These are phyloP conservation scores for Wickerhamomyces mucosus DNA, from an alignment of 805 yeast species.

Conservation along the genomic window DNA sequence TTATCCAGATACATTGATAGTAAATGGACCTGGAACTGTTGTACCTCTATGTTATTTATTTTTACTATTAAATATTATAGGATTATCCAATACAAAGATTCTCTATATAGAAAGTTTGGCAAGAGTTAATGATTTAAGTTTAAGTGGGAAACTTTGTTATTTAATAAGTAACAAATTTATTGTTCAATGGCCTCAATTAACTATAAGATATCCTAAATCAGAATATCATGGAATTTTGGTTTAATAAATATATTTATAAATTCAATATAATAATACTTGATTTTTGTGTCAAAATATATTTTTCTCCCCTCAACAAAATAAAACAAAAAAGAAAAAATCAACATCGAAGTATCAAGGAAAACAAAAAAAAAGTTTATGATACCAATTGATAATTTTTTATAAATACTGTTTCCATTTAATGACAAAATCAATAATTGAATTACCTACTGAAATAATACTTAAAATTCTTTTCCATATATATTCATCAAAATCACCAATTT, in stretches of 20 bases:
- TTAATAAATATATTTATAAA: slow-evolving; percentile 19
- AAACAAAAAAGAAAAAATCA: not conserved
- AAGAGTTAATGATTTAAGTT: slow-evolving; percentile 62
- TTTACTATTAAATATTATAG: slow-evolving; percentile 40
- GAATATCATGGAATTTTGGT: slow-evolving; percentile 77
- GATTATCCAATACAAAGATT: slow-evolving; percentile 42
- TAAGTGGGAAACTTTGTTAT: slow-evolving; percentile 64
- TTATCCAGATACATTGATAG: slow-evolving; percentile 35
- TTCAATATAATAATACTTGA: not conserved
- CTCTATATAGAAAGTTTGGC: slow-evolving; percentile 85
- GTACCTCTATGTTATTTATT: slow-evolving; percentile 57
- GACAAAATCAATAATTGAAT: not conserved
- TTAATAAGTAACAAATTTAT: slow-evolving; percentile 69
- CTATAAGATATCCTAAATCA: slow-evolving; percentile 40
- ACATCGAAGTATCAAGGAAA: too few species aligned
- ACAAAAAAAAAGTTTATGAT: not conserved
- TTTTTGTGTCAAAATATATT: not conserved
- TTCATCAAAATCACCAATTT: not conserved
- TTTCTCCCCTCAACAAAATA: not conserved
- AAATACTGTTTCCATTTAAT: not conserved
- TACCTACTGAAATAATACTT: not conserved
- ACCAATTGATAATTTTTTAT: not conserved
- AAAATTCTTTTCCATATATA: not conserved
- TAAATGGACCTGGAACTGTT: slow-evolving; percentile 80
- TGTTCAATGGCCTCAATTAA: slow-evolving; percentile 81